These are phyloP conservation scores for Yamadazyma olivae DNA, from an alignment of 805 yeast species.

Conservation along the genomic window DNA sequence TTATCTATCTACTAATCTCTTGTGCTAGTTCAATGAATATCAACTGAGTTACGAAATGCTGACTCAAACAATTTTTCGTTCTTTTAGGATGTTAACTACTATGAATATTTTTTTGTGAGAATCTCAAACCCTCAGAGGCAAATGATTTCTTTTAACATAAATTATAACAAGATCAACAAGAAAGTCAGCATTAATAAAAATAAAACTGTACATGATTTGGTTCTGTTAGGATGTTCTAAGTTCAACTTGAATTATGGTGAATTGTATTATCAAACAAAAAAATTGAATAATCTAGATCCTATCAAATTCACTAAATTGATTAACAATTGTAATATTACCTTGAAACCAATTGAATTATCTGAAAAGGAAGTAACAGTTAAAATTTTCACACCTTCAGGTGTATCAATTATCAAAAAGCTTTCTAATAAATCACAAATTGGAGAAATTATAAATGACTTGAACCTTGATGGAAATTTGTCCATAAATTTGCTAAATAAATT, in stretches of 20 bases:
- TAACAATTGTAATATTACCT: slow-evolving; percentile 30
- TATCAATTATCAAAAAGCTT: slow-evolving; percentile 4
- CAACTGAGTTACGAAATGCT: too few species aligned
- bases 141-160: slow-evolving; percentile 18
- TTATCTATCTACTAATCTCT: too few species aligned
- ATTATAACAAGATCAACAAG: slow-evolving; percentile 20
- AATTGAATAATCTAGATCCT: slow-evolving; percentile 29
- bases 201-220: slow-evolving; percentile 27
- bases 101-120: too few species aligned
- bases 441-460: not conserved
- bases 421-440: slow-evolving; percentile 3
- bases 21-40: too few species aligned
- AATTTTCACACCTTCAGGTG: slow-evolving; percentile 5
- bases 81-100: too few species aligned
- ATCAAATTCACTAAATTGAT: slow-evolving; percentile 28
- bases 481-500: slow-evolving; percentile 7
- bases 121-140: not conserved
- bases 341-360: slow-evolving; percentile 14
- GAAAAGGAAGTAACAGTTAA: slow-evolving; percentile 6
- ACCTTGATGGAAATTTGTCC: slow-evolving; percentile 1
- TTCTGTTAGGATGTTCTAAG: slow-evolving; percentile 18
- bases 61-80: too few species aligned
- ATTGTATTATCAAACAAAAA: slow-evolving; percentile 25
- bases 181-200: slow-evolving; percentile 24
- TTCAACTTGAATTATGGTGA: slow-evolving; percentile 26